Conservation (phyloP, 305 asterid genomes). For the Withania somnifera region DNA sequence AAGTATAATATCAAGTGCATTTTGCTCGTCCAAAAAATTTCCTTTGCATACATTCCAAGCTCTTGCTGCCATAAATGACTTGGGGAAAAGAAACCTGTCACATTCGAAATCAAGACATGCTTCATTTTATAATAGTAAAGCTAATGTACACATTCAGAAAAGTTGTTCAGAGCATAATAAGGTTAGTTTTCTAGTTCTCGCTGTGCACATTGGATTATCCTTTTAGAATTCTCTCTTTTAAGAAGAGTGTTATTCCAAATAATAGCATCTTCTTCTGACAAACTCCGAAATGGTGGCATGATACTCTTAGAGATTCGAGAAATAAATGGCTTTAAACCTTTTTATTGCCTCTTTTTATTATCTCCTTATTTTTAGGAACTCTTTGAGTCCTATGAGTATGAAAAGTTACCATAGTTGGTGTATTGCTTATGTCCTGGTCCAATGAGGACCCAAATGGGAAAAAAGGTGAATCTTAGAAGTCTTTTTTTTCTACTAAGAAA, state of each 20-base stretch:
- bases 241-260: background rate
- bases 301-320: background rate
- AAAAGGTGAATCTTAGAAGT: background rate
- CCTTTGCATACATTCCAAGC: constrained; percentile 41
- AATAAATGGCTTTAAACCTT: background rate
- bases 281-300: background rate
- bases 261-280: background rate
- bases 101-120: constrained; percentile 34
- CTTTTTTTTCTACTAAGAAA: background rate
- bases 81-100: constrained; percentile 25
- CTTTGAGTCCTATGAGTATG: background rate
- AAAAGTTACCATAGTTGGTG: background rate
- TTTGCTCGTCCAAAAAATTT: constrained; percentile 46
- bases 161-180: constrained; percentile 21
- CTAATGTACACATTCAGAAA: constrained; percentile 22
- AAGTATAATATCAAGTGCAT: constrained; percentile 45
- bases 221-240: background rate
- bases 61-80: constrained; percentile 31
- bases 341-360: background rate
- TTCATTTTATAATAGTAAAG: constrained; percentile 34
- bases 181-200: constrained; percentile 8
- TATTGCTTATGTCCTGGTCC: background rate
- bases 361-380: background rate
- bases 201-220: background rate
- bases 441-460: background rate